Percentiles rank a stretch among this genome's conserved stretches.
These are phyloP conservation scores for Echinosophora koreensis DNA, from an alignment of 306 rosid genomes.

Conservation along the genomic window DNA sequence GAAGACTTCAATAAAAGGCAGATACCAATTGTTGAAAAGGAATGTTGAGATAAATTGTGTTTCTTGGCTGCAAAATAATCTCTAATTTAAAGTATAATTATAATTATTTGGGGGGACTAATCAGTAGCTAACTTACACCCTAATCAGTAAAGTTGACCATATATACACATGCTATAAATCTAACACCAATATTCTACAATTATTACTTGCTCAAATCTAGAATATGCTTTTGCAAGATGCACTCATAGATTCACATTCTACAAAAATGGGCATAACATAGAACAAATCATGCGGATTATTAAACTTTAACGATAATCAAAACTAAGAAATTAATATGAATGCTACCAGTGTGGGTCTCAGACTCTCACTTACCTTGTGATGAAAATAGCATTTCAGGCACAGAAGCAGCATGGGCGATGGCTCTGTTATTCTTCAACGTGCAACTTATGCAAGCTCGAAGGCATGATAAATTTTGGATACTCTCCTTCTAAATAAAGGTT, in stretches of 20 bases:
- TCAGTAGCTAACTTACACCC: constrained; percentile 2
- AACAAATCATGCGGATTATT: not conserved
- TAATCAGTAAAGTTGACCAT: not conserved
- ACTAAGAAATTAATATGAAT: not conserved
- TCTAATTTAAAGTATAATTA: not conserved
- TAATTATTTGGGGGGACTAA: not conserved
- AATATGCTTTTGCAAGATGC: not conserved
- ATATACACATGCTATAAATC: not conserved
- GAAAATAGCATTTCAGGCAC: constrained; percentile 21
- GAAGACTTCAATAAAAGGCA: not conserved
- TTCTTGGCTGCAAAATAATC: not conserved
- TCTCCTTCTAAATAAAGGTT: constrained; percentile 62
- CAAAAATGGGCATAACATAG: not conserved
- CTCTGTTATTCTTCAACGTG: constrained; percentile 15
- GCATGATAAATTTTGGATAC: constrained; percentile 59
- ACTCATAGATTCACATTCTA: not conserved
- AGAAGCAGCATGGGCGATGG: constrained; percentile 4
- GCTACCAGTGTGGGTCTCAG: not conserved
- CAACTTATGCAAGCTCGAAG: constrained; percentile 51
- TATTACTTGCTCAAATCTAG: not conserved
- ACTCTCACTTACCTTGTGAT: constrained; percentile 39
- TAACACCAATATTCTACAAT: constrained; percentile 1
- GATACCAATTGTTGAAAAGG: not conserved
- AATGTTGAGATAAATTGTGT: constrained; percentile 13
- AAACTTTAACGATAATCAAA: not conserved